These are phyloP conservation scores for Marasmius fiardii DNA, from an alignment of 1,284 basidiomycete genomes.

Conservation along the genomic window DNA sequence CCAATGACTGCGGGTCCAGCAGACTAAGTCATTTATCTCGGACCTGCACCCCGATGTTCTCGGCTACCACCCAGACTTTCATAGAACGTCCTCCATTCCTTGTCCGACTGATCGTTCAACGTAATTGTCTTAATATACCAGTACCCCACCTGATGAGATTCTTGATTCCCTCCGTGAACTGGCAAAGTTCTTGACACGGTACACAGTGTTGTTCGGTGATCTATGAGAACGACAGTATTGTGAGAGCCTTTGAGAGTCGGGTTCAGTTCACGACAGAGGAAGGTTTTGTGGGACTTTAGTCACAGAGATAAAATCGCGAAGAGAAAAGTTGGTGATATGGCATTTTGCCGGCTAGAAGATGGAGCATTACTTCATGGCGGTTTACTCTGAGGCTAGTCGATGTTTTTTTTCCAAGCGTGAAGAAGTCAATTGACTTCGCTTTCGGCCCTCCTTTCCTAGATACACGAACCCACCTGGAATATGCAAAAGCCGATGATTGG, in stretches of 20 bases:
- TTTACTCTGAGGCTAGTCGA: background rate
- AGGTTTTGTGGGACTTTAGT: background rate
- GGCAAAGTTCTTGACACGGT: background rate
- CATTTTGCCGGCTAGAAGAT: constrained; percentile 11
- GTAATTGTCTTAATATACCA: background rate
- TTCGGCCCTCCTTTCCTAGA: no score
- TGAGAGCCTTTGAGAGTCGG: constrained; percentile 14
- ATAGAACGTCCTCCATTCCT: constrained; percentile 9
- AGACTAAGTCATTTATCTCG: constrained; percentile 16
- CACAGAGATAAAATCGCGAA: constrained; percentile 8
- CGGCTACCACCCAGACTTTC: no score
- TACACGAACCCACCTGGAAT: no score
- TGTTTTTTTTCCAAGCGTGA: background rate
- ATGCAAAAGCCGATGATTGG: no score
- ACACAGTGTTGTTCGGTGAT: no score
- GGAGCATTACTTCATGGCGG: constrained; percentile 9
- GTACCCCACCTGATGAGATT: background rate
- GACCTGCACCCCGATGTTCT: constrained; percentile 14
- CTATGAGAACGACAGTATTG: constrained; percentile 10
- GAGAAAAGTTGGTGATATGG: constrained; percentile 2
- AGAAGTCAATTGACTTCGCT: no score
- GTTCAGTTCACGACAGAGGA: background rate
- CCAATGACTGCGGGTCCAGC: constrained; percentile 23
- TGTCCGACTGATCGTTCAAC: constrained; percentile 8
- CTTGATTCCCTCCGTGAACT: background rate